These are phyloP conservation scores for Phytophthora multivora DNA, from an alignment of 352 stramenopile genomes.

Conservation along the genomic window DNA sequence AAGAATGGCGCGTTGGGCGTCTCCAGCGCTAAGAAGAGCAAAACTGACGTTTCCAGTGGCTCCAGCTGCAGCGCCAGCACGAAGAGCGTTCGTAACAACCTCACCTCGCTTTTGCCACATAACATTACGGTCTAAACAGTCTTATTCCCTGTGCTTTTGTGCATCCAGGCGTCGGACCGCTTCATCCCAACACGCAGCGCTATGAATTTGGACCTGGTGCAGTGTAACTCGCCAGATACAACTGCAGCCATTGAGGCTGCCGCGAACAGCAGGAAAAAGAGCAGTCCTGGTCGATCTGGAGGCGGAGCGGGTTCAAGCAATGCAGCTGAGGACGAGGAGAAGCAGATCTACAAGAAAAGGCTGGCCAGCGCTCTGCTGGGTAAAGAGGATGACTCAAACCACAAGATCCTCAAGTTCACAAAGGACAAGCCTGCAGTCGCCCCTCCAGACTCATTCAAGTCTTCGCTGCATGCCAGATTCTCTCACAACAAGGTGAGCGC, in stretches of 20 bases:
- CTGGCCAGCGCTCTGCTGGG: slow-evolving; percentile 84
- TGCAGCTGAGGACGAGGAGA: slow-evolving; percentile 67
- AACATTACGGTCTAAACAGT: slow-evolving; percentile 12
- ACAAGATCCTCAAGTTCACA: slow-evolving; percentile 98
- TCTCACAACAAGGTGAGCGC: slow-evolving; percentile 95
- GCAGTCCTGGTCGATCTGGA: slow-evolving; percentile 24
- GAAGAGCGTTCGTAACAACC: slow-evolving; percentile 33
- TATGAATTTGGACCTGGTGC: slow-evolving; percentile 85
- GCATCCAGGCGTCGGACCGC: slow-evolving; percentile 57
- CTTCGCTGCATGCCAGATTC: slow-evolving; percentile 92
- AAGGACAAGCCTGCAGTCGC: slow-evolving; percentile 95
- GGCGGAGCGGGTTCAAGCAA: slow-evolving; percentile 2
- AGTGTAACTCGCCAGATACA: slow-evolving; percentile 70
- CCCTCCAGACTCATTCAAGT: slow-evolving; percentile 94
- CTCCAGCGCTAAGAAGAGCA: slow-evolving; percentile 46
- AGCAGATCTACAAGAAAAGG: slow-evolving; percentile 83
- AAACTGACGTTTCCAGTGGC: slow-evolving; percentile 15
- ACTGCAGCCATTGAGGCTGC: slow-evolving; percentile 49
- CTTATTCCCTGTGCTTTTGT: slow-evolving; percentile 13
- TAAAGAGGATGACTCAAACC: slow-evolving; percentile 68
- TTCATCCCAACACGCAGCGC: slow-evolving; percentile 88
- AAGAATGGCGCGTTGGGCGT: slow-evolving; percentile 19
- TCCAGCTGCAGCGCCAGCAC: slow-evolving; percentile 16
- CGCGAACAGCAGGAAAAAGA: slow-evolving; percentile 31
- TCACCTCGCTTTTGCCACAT: neutral